These are phyloP conservation scores for Xanthoconium stramineum DNA, from an alignment of 768 basidiomycete genomes.

Conservation along the genomic window DNA sequence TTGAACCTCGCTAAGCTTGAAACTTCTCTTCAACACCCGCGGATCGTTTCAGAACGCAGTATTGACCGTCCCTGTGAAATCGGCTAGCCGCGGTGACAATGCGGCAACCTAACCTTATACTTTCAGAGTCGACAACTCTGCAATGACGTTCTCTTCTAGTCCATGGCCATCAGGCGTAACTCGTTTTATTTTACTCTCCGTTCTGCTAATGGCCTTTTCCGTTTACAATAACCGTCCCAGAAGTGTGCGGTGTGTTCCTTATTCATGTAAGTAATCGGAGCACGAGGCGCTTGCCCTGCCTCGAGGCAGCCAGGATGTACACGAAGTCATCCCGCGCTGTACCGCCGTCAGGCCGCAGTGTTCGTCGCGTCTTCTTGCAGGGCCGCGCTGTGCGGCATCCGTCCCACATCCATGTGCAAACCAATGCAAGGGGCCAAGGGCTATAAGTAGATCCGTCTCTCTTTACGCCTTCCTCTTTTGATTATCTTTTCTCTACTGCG, in stretches of 20 bases:
- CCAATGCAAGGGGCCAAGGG: neutral
- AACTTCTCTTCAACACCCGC: too few species aligned
- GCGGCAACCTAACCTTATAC: too few species aligned
- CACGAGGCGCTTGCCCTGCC: neutral
- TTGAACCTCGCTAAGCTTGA: too few species aligned
- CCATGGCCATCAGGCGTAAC: too few species aligned
- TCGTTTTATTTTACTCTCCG: neutral
- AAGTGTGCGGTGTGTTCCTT: neutral
- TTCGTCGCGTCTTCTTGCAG: neutral
- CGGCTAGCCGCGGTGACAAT: too few species aligned
- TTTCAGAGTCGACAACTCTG: too few species aligned
- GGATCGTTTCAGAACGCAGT: too few species aligned
- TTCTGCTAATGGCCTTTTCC: neutral
- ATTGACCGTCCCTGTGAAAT: too few species aligned
- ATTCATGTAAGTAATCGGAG: neutral
- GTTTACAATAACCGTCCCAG: neutral
- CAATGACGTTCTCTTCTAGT: too few species aligned
- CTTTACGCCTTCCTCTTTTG: neutral
- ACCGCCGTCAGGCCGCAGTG: neutral
- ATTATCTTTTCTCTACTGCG: neutral
- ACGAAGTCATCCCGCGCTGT: neutral
- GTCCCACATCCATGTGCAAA: conserved; percentile 15
- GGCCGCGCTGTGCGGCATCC: conserved; percentile 16
- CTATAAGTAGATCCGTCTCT: conserved; percentile 17
- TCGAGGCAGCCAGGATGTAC: neutral